Conservation (phyloP, 176 grass and related monocot species). For the Thinopyrum elongatum region DNA sequence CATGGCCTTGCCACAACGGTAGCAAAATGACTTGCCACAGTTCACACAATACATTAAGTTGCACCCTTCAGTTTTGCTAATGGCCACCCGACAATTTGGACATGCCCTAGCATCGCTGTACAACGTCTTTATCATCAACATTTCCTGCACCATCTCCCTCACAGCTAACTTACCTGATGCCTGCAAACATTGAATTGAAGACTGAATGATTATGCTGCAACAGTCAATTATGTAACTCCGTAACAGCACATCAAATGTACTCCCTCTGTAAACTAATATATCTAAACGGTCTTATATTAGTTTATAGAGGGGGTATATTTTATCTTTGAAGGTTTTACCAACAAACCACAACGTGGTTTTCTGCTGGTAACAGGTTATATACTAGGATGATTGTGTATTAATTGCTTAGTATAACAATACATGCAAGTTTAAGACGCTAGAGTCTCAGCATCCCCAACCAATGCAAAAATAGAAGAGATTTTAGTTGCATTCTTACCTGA, state of each 20-base stretch:
- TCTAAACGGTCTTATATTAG: no score
- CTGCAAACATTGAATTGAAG: neutral
- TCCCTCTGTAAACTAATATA: no score
- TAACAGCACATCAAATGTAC: no score
- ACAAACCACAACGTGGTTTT: neutral
- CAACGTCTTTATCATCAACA: neutral
- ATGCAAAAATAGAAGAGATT: neutral
- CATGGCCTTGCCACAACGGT: slow-evolving; percentile 39
- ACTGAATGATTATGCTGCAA: neutral
- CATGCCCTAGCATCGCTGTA: neutral
- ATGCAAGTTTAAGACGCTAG: no score
- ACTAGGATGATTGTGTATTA: no score
- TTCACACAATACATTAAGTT: slow-evolving; percentile 44
- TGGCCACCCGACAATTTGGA: neutral
- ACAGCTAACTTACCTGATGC: neutral
- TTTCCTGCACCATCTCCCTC: neutral
- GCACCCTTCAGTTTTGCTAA: neutral
- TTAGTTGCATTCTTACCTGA: neutral
- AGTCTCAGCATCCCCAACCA: no score
- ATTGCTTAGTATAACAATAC: no score
- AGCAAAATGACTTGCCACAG: slow-evolving; percentile 53
- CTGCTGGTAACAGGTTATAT: neutral
- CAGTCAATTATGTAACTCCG: no score
- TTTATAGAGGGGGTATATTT: neutral
- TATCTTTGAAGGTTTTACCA: neutral